These are phyloP conservation scores for Saxophila tyrrhenica DNA, from an alignment of 495 filamentous ascomycete genomes.

Conservation along the genomic window DNA sequence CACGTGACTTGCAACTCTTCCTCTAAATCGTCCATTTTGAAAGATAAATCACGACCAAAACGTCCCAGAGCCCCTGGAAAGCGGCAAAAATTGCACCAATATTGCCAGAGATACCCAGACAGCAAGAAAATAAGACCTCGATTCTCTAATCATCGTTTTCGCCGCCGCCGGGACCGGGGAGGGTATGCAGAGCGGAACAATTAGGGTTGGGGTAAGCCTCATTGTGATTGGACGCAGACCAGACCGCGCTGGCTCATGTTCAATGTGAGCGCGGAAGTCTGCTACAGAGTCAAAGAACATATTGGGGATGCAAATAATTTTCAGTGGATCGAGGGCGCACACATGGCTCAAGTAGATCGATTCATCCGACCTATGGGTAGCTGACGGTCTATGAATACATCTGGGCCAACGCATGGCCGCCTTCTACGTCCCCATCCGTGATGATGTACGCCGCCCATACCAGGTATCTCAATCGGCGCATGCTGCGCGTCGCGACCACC, in stretches of 20 bases:
- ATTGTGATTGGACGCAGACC: background rate
- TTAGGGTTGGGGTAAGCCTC: background rate
- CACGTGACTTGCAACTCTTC: too few species aligned
- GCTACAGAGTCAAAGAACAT: too few species aligned
- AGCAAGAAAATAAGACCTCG: background rate
- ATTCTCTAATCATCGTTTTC: background rate
- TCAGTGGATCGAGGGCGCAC: too few species aligned
- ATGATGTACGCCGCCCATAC: background rate
- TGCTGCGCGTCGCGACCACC: background rate
- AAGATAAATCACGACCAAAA: too few species aligned
- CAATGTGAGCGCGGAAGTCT: too few species aligned
- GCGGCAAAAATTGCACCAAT: background rate
- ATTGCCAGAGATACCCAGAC: background rate
- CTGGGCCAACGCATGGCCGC: background rate
- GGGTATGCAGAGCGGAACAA: too few species aligned
- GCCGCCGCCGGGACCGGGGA: too few species aligned
- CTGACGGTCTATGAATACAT: background rate
- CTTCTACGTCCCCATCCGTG: background rate
- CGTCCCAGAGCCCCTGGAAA: too few species aligned
- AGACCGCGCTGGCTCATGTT: background rate
- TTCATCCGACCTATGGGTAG: too few species aligned
- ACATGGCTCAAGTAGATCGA: too few species aligned
- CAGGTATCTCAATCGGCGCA: background rate
- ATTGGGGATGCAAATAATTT: too few species aligned
- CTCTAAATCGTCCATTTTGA: too few species aligned